Base-by-base conservation (phyloP, 2,329 filamentous ascomycete genomes). In the Claviceps spartinae region DNA sequence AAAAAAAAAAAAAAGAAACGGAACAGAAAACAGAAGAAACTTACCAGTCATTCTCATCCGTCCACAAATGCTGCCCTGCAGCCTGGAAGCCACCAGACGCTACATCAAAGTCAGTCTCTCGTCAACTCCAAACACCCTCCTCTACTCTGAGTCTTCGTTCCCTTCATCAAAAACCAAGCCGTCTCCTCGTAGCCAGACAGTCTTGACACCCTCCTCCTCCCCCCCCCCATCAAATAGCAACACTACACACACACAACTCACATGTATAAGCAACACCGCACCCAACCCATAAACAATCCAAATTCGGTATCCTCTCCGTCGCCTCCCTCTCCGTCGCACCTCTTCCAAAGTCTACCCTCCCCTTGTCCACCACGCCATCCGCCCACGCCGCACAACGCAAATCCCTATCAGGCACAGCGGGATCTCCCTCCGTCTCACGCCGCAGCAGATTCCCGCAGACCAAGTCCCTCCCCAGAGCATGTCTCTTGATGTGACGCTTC, bases 251-350 rank as follows among this genome's bases (percentile, higher is more conserved):
- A 2, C 4, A 20, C 7, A 9, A 69, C 73, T 63, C 54, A 76
- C 74, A 67, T 3, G 67, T 67, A 64, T 72, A 76, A 1, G 65
- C 67, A 26, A 69, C 63, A 24, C 71, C 73, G 0, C 64, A 65
- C 8, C 62, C 62, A 6, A 77, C 62, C 53, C 68, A 69, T 49
- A 76, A 66, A 38, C 66, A 68, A 20, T 63, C 59, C 55, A 75
- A 63, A 22, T 70, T 70, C 2, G 62, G 61, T 36, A 56, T 58
- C 45, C 60, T 59, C 40, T 54, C 38, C 45, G 59, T 56, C 22
- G 22, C 22, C 22, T 22, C 22, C 5, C 7, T 13, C 22, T 7
- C 14, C 56, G 57, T 60, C 48, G 60, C 61, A 34, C 61, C 60
- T 30, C 62, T 63, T 34, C 57, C 60, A 54, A 72, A 66, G 18